Base-by-base conservation (phyloP, 495 filamentous ascomycete genomes). In the Daldinia vernicosa region DNA sequence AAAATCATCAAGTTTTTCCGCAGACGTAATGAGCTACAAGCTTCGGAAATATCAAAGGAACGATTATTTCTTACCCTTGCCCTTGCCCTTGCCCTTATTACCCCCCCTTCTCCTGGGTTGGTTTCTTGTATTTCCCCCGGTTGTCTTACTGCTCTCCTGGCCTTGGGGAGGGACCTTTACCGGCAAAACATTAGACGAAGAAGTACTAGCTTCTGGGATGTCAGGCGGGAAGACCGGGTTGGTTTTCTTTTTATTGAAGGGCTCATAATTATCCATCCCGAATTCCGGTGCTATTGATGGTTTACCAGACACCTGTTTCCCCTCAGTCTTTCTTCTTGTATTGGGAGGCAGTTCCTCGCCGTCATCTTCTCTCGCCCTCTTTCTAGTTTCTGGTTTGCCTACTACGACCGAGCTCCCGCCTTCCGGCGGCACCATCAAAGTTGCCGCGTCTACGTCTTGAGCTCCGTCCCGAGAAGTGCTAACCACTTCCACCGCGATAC, bases 401-500 rank as follows among this genome's bases (percentile, higher is more conserved):
- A 47, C 43, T 47, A 47, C 19, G 19, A 24, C 43, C 24, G 43
- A 47, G 1, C 11, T 8, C 8, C 43, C 43, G 7, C 52, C 24
- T 1, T 19, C 11, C 6, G 45, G 59, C 39, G 70, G 66, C 12
- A 17, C 26, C 66, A 73, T 62, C 8, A 7, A 1, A 4, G 4
- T 27, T n/a, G 28, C 57, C 4, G 70, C 61, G 2, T 54, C 58
- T 2, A 15, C 1, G 2, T 27, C 24, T 24, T 1, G 12, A 24
- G 11, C 1, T 35, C 9, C 19, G 4, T 28, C 53, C 30, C 30
- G 14, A 11, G 27, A 14, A 4, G 26, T 4, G 5, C 37, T 33
- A 9, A 72, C 70, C 15, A 73, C 15, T 35, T 77, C 75, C n/a
- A 77, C 53, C 19, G 74, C 47, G 11, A 72, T 12, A 22, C 75